Percentiles rank a stretch among this genome's conserved stretches.
Evolutionary conservation across 768 basidiomycete species (phyloP).

Genomic region (Rickenella mellea): DNA sequence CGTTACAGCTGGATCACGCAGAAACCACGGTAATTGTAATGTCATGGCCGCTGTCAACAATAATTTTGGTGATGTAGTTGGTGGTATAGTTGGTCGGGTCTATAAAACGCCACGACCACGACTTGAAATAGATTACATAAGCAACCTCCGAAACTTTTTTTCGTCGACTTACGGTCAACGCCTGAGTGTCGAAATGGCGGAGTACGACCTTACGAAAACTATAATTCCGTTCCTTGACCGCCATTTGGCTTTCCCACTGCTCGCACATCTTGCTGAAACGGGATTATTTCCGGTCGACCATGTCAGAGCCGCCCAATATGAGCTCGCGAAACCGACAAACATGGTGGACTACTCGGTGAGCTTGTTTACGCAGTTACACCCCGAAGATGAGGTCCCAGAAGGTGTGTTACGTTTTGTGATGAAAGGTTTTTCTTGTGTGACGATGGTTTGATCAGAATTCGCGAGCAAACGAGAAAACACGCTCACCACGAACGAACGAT

Average conservation of each 20-base stretch:
- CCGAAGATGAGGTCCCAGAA: conserved; percentile 56
- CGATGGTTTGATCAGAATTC: conserved; percentile 52
- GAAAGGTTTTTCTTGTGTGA: not conserved
- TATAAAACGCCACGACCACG: too few relatives aligned
- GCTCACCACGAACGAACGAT: conserved; percentile 71
- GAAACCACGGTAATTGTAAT: conserved; percentile 75
- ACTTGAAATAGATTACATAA: too few relatives aligned
- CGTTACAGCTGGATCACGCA: conserved; percentile 71
- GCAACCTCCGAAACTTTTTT: too few relatives aligned
- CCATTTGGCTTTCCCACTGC: conserved; percentile 87
- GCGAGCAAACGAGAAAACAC: conserved; percentile 73
- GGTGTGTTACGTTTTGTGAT: conserved; percentile 32
- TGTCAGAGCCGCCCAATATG: conserved; percentile 88
- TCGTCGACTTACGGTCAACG: too few relatives aligned
- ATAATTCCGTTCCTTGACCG: conserved; percentile 90
- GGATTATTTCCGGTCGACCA: conserved; percentile 71
- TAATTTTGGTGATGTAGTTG: too few relatives aligned
- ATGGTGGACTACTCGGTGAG: conserved; percentile 92
- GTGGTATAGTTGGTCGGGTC: too few relatives aligned
- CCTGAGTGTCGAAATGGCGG: conserved; percentile 67
- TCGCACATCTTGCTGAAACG: conserved; percentile 75
- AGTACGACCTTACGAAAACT: conserved; percentile 85
- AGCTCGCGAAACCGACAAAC: conserved; percentile 93
- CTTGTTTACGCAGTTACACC: conserved; percentile 71
- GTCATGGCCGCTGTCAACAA: conserved; percentile 72